Conservation (phyloP, 441 rosid genomes). For the Populus hybrid region DNA sequence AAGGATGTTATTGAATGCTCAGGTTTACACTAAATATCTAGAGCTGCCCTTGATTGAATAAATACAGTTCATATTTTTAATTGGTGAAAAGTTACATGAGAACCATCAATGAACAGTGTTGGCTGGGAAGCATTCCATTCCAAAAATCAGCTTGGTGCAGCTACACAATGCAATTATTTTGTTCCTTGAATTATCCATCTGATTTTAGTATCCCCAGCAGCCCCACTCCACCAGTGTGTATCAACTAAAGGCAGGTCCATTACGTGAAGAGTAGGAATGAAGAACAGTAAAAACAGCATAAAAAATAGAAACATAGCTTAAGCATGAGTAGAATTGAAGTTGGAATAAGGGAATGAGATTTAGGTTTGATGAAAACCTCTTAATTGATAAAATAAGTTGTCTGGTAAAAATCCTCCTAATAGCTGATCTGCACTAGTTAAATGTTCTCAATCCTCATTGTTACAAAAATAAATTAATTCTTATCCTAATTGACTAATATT, state of each 20-base stretch:
- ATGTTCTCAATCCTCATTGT: background rate
- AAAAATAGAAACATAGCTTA: background rate
- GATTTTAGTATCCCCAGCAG: background rate
- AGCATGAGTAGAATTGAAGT: background rate
- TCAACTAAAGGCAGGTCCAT: constrained; percentile 1
- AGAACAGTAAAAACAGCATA: background rate
- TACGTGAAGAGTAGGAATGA: background rate
- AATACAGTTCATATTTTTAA: background rate
- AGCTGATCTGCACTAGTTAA: background rate
- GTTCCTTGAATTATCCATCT: background rate
- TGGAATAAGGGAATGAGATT: background rate
- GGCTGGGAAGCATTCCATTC: background rate
- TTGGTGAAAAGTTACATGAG: background rate
- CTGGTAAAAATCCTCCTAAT: background rate
- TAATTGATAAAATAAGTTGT: background rate
- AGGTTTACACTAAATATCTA: background rate
- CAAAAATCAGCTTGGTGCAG: background rate
- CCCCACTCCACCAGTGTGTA: background rate
- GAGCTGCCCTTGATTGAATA: background rate
- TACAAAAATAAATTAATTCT: too few relatives aligned
- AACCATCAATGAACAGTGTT: background rate
- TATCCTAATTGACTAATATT: too few relatives aligned
- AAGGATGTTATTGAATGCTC: background rate
- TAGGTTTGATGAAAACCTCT: background rate
- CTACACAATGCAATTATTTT: background rate